A percentile compares a stretch with the other conserved stretches of the same genome.
These are phyloP conservation scores for Rhypophila decipiens DNA, from an alignment of 495 filamentous ascomycete genomes.

Conservation along the genomic window DNA sequence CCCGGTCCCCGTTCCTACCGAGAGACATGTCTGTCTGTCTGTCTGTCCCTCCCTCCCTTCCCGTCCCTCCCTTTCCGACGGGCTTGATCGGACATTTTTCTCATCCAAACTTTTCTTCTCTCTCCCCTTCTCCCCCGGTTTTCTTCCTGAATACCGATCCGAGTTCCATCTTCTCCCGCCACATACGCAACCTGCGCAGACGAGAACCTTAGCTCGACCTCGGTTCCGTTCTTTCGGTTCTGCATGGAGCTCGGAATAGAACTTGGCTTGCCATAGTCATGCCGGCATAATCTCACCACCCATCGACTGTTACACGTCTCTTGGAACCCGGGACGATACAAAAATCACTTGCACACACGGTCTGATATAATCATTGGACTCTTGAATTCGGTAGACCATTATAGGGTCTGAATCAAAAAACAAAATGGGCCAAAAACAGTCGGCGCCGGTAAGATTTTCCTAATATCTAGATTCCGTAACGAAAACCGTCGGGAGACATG, in stretches of 20 bases:
- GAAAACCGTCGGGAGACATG: not conserved
- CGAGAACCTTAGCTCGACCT: not conserved
- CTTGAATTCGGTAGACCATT: too few species aligned
- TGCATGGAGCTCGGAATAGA: not conserved
- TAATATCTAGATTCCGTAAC: not conserved
- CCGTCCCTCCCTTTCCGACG: not conserved
- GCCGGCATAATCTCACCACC: not conserved
- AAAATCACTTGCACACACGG: too few species aligned
- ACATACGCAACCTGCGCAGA: not conserved
- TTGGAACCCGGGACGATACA: too few species aligned
- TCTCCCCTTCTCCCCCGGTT: not conserved
- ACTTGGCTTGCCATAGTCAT: not conserved
- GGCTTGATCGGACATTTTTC: not conserved
- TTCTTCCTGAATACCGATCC: too few species aligned
- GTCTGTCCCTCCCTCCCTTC: not conserved
- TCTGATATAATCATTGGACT: too few species aligned
- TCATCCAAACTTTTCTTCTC: not conserved
- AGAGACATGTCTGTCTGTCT: not conserved
- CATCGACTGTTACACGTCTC: not conserved
- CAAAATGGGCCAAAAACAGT: conserved; percentile 13
- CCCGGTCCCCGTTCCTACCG: not conserved
- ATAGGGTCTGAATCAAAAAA: too few species aligned
- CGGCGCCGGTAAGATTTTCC: conserved; percentile 1
- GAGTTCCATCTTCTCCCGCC: not conserved
- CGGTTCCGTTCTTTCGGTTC: not conserved